Conservation (phyloP, 2,329 filamentous ascomycete genomes). For the Cladosporium halotolerans region DNA sequence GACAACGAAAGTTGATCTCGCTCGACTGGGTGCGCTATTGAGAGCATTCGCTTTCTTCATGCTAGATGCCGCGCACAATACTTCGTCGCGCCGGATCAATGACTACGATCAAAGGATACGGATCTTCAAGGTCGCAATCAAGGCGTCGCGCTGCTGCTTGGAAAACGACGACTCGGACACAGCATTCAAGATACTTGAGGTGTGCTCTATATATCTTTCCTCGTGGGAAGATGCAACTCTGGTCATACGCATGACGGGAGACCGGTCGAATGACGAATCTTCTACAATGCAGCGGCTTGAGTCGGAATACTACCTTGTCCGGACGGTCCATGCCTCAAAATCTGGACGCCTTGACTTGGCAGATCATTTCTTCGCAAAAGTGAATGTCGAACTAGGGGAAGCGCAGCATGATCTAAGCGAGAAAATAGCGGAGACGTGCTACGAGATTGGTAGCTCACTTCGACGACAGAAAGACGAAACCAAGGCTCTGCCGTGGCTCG, state of each 20-base stretch:
- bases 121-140: constrained; percentile 62
- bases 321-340: constrained; percentile 68
- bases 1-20: not conserved
- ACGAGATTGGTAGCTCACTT: constrained; percentile 63
- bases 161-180: constrained; percentile 51
- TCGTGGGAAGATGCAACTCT: constrained; percentile 23
- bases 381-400: constrained; percentile 35
- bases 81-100: constrained; percentile 16
- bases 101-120: constrained; percentile 40
- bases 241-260: constrained; percentile 15
- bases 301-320: constrained; percentile 59
- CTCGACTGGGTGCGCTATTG: constrained; percentile 28
- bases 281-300: constrained; percentile 38
- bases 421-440: constrained; percentile 60
- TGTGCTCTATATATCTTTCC: constrained; percentile 49
- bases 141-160: constrained; percentile 58
- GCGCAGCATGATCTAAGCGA: constrained; percentile 51
- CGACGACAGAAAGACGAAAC: constrained; percentile 47
- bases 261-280: constrained; percentile 22
- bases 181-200: constrained; percentile 57
- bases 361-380: constrained; percentile 67
- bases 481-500: constrained; percentile 65
- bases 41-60: constrained; percentile 61
- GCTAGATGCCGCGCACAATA: constrained; percentile 52
- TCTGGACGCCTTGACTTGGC: constrained; percentile 67